Evolutionary conservation across 2,329 filamentous ascomycete species (phyloP), one percentile per base, ranked within the genome.

Genomic region (Elsinoe arachidis): DNA sequence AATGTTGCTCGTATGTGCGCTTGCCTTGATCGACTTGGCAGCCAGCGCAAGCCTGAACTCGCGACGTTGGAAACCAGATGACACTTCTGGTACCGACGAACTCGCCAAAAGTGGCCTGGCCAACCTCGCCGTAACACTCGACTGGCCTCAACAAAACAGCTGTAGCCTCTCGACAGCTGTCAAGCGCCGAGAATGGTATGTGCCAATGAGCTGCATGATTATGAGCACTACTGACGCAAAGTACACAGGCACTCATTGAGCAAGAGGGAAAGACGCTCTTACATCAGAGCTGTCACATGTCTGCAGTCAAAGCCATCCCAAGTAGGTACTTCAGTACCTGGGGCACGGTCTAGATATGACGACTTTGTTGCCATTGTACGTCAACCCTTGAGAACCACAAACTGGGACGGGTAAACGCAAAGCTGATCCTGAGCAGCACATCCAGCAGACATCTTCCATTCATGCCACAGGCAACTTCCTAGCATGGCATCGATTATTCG

Each of bases 401-500:
- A n/a, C n/a, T n/a, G n/a, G n/a, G n/a, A n/a, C n/a, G n/a, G n/a
- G n/a, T n/a, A n/a, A n/a, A n/a, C n/a, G n/a, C n/a, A n/a, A n/a
- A n/a, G n/a, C n/a, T n/a, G n/a, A n/a, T n/a, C n/a, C n/a, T n/a
- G n/a, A n/a, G n/a, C 53, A 56, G 6, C 64, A 66, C 51, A 66
- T 66, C 43, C 60, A 65, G 30, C 63, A 65, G 57, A 66, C 64
- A 1, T 12, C 63, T 23, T 56, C 51, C 1, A 66, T 66, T 34
- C 64, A 67, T 37, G 61, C 49, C n/a, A 66, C 64, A 5, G 61
- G 61, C 37, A 61, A 58, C 26, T 61, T 61, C 21, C 37, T 59
- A 37, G 56, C 47, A 19, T 75, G 73, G 73, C 73, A 76, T 59
- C 66, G 73, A 1, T 73, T 73, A 61, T 74, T 70, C 60, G 69